Percentiles rank a stretch among this genome's conserved stretches.
phyloP scores from a whole-genome alignment of 768 basidiomycete species.

The Erythrobasidium yunnanense region DNA sequence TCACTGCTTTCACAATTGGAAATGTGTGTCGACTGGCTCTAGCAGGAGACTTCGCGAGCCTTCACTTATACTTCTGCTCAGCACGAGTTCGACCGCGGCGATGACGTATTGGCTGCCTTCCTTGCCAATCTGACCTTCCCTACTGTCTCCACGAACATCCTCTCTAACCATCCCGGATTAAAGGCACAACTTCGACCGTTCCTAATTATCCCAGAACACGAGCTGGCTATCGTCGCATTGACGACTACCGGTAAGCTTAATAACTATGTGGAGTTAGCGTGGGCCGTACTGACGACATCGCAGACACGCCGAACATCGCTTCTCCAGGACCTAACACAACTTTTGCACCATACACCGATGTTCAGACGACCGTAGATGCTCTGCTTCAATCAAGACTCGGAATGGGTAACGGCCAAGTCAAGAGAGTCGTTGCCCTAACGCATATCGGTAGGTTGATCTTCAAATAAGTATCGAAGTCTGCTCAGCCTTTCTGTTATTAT shows the following conservation, averaged over 20 bases:
- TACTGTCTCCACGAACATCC: conserved; percentile 47
- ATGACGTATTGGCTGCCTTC: conserved; percentile 44
- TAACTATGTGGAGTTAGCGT: too few relatives aligned
- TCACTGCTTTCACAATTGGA: conserved; percentile 47
- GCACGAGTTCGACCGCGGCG: conserved; percentile 48
- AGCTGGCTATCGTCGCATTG: conserved; percentile 46
- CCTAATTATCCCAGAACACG: conserved; percentile 44
- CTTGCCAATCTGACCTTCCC: conserved; percentile 46
- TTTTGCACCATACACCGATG: neutral
- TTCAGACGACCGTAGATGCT: conserved; percentile 3
- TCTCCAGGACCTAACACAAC: conserved; percentile 37
- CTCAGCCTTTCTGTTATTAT: neutral
- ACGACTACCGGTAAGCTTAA: conserved; percentile 45
- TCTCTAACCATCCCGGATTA: conserved; percentile 40
- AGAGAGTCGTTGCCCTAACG: conserved; percentile 46
- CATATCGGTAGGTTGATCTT: conserved; percentile 42
- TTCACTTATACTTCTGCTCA: too few relatives aligned
- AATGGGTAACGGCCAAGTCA: conserved; percentile 39
- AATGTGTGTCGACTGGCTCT: conserved; percentile 35
- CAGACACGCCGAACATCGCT: conserved; percentile 43
- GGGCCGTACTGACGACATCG: too few relatives aligned
- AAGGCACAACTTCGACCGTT: conserved; percentile 44
- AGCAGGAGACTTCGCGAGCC: conserved; percentile 38
- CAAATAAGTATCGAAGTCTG: neutral
- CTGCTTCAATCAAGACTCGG: conserved; percentile 3